Base-by-base conservation (phyloP, 495 filamentous ascomycete genomes). In the Acidomyces sp. region DNA sequence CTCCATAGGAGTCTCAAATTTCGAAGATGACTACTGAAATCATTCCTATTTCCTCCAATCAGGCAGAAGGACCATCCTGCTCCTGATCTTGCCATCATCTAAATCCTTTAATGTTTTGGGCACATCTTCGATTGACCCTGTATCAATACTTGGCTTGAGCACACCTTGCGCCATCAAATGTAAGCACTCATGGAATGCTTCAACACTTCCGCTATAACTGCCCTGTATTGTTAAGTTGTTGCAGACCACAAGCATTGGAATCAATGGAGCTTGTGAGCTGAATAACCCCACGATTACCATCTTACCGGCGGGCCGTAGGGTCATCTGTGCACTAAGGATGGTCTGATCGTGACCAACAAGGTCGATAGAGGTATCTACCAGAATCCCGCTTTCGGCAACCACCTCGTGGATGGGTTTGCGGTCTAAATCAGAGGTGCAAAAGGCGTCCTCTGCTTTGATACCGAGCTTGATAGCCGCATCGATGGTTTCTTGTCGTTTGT, bases 41-140 rank as follows among this genome's bases (percentile, higher is more conserved):
- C n/a, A n/a, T n/a, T n/a, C n/a, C n/a, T 34, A 34, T 18, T 34
- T 34, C 31, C 26, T 43, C 41, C 41, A 43, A 16, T 43, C 41
- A 17, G 41, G 41, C 24, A 43, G 13, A 20, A 43, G 13, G 21
- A 43, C 41, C 41, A 43, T 43, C 15, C 41, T 31, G 16, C 41
- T 43, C 41, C 37, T 43, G 9, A 43, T 34, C 41, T 43, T 43
- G 3, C 41, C 41, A 7, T 43, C 41, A 18, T 43, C 41, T 15
- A 43, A 15, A 26, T 37, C 41, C 9, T 28, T 38, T 25, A 43
- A 2, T 33, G 37, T 25, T 15, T 35, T 27, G 12, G 41, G 41
- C 15, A 43, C n/a, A 6, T 27, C 22, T 23, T 43, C 32, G 12
- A 43, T 37, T 2, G 18, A 25, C 22, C 19, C 22, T 4, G 41